These are phyloP conservation scores for Podospora comata DNA, from an alignment of 495 filamentous ascomycete genomes.

Conservation along the genomic window DNA sequence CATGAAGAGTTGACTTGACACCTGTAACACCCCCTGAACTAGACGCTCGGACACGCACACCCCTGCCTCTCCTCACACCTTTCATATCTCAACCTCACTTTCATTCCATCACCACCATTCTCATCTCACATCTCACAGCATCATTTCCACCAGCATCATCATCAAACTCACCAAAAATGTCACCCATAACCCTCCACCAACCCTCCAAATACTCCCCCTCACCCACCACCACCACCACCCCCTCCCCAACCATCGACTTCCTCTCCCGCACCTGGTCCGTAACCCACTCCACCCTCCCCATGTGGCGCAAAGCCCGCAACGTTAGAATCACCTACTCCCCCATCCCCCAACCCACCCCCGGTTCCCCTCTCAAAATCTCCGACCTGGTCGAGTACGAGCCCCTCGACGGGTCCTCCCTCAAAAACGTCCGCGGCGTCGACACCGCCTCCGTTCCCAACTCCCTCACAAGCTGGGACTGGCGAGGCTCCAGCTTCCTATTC, in stretches of 20 bases:
- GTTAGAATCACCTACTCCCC: constrained; percentile 68
- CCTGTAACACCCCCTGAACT: neutral
- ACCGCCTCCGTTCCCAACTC: constrained; percentile 41
- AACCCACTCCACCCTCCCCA: constrained; percentile 69
- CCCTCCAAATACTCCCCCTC: constrained; percentile 44
- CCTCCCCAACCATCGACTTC: constrained; percentile 55
- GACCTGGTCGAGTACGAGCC: constrained; percentile 66
- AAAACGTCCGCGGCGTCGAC: constrained; percentile 62
- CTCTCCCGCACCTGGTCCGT: constrained; percentile 70
- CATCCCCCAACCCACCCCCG: constrained; percentile 32
- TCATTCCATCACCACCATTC: neutral
- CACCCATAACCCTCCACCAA: constrained; percentile 36
- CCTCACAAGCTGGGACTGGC: constrained; percentile 61
- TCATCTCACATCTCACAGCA: neutral
- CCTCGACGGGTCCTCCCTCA: constrained; percentile 45
- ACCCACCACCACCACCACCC: constrained; percentile 14
- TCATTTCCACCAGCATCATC: neutral
- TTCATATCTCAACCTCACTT: constrained; percentile 9
- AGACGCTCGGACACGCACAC: neutral
- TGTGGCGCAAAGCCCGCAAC: constrained; percentile 70
- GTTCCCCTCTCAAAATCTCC: constrained; percentile 40
- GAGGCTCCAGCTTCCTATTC: constrained; percentile 64
- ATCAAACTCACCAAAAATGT: constrained; percentile 7
- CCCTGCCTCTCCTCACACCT: neutral
- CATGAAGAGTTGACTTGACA: neutral